Base-by-base conservation (phyloP, 1,139 yeast species). In the Hanseniaspora uvarum region DNA sequence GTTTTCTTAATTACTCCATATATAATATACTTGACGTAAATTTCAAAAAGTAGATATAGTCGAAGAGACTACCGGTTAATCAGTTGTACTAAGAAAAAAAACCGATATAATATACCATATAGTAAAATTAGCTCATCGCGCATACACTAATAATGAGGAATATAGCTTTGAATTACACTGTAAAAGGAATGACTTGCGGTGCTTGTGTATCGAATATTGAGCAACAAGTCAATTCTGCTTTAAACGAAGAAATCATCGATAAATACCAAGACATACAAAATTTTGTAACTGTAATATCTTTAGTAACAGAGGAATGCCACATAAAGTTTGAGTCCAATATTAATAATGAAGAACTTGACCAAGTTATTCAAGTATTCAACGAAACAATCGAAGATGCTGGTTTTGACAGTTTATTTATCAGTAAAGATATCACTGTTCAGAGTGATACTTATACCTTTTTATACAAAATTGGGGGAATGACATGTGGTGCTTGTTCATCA, bases 171-270 rank as follows among this genome's bases (percentile, higher is more conserved):
- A 26, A 16, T 5, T 34, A 16, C 30, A 34, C 53, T 11, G 69
- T 81, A 3, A 61, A 62, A 24, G 95, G 95, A 7, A 88, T 88
- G 96, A 86, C 96, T 1, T 88, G 96, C 63, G 85, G 92, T 8
- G 79, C 94, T 1, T 88, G 96, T 65, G 77, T 82, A 1, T 74
- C 82, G 0, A 72, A 89, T 0, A 78, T 88, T 24, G 78, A 83
- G 0, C 68, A 69, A 36, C 78, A 81, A 0, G 63, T 86, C 28
- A 70, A 72, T 53, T 60, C 64, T 1, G 46, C 76, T 5, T 80
- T 80, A 3, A 63, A 65, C 11, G 66, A 69, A 2, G 31, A 55
- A 2, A 53, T 49, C 19, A 12, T 14, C 7, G n/a, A 23, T 8
- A 40, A 49, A 10, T 34, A 21, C 14, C 14, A 26, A 3, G 23